Base-by-base conservation (phyloP, 2,329 filamentous ascomycete genomes). In the Trichophyton rubrum region DNA sequence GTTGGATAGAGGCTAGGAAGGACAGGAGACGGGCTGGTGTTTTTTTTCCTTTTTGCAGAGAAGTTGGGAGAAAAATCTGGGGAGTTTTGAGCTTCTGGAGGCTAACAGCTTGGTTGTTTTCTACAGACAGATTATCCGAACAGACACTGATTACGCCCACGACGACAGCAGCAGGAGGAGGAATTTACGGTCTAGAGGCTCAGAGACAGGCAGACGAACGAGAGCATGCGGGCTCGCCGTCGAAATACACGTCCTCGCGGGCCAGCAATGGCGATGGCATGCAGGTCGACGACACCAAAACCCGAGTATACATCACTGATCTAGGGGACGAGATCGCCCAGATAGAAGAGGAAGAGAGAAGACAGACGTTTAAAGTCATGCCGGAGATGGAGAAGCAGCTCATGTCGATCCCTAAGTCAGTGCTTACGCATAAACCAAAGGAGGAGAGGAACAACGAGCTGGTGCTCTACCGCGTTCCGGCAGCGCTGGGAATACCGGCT, bases 291-390 rank as follows among this genome's bases (percentile, higher is more conserved):
- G 86, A 96, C 74, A 86, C 88, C 35, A 88, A 88, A 68, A 81
- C 95, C 76, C 89, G 87, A 69, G 84, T 96, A 62, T 96, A 93
- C 79, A 90, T 99, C 67, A 86, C 91, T 77, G 85, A 95, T 73
- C 79, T 99, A 8, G 90, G 95, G 70, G 87, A 87, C 67, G 92
- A 97, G 74, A 82, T 97, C 55, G 86, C 86, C 13, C 84, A 86
- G 65, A 77, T 80, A 30, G 83, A 87, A 62, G 76, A 79, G 56
- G 78, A 82, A 47, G 78, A 82, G 47, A 79, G 81, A 63, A 78
- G 82, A 22, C 80, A 82, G 66, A 81, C 78, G 65, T 81, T 95
- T 55, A 80, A 91, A 69, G 90, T 96, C 76, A 80, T 95, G 0
- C 85, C 90, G 0, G 89, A 95, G 70, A 88, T 97, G 60, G 87